phyloP scores from a whole-genome alignment of 2,329 filamentous ascomycete genomes.

The Elsinoe arachidis region DNA sequence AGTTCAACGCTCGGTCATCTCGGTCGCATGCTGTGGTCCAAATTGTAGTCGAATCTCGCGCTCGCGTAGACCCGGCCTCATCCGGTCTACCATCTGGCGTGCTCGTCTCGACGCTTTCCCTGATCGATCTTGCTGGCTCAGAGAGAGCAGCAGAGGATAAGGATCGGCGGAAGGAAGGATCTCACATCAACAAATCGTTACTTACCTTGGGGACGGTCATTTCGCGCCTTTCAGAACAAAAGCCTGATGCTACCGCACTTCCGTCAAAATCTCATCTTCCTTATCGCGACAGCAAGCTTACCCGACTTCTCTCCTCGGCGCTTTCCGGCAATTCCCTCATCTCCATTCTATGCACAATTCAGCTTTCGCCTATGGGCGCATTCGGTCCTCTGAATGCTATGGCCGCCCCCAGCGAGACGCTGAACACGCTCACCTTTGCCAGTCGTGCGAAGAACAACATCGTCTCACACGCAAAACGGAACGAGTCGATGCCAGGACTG shows the following conservation, averaged over 20 bases:
- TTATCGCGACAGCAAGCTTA: slow-evolving; percentile 96
- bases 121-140: slow-evolving; percentile 94
- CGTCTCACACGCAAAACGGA: slow-evolving; percentile 90
- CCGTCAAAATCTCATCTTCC: slow-evolving; percentile 83
- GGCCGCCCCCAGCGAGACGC: slow-evolving; percentile 67
- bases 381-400: slow-evolving; percentile 47
- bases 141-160: slow-evolving; percentile 94
- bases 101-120: slow-evolving; percentile 83
- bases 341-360: slow-evolving; percentile 94
- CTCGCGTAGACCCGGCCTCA: slow-evolving; percentile 55
- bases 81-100: slow-evolving; percentile 70
- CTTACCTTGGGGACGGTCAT: slow-evolving; percentile 94
- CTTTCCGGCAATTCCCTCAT: slow-evolving; percentile 89
- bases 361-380: slow-evolving; percentile 64
- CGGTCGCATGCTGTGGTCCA: slow-evolving; percentile 97
- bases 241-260: slow-evolving; percentile 51
- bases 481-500: slow-evolving; percentile 71
- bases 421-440: slow-evolving; percentile 96
- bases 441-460: slow-evolving; percentile 97
- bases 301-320: slow-evolving; percentile 81
- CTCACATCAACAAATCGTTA: slow-evolving; percentile 97
- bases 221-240: slow-evolving; percentile 82
- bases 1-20: slow-evolving; percentile 94
- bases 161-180: slow-evolving; percentile 85
- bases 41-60: slow-evolving; percentile 94